phyloP scores from a whole-genome alignment of 805 yeast species.

The Yarrowia yakushimensis region DNA sequence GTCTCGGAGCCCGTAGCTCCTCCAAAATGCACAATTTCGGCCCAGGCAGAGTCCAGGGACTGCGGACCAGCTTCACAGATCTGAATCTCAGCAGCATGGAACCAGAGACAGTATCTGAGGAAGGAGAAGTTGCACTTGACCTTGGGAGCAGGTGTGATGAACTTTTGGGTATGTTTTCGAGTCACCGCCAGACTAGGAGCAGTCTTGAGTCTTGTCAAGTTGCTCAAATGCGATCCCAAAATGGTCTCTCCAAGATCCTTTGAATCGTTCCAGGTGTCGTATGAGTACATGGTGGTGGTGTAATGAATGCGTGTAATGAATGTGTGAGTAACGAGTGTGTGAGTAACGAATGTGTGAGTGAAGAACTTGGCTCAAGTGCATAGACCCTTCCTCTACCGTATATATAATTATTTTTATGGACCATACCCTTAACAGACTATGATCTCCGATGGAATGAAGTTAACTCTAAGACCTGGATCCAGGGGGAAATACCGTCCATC shows the following conservation, averaged over 20 bases:
- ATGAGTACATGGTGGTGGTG: not conserved
- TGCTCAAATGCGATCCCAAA: not conserved
- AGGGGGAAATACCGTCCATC: not conserved
- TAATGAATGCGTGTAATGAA: not conserved
- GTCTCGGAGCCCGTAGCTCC: conserved; percentile 1
- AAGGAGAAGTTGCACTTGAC: not conserved
- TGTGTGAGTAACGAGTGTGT: not conserved
- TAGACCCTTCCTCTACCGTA: not conserved
- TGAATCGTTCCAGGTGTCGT: not conserved
- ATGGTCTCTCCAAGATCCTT: conserved; percentile 1
- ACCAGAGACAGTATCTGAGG: not conserved
- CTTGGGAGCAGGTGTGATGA: conserved; percentile 1
- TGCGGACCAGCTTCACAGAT: not conserved
- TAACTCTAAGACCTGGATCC: conserved; percentile 4
- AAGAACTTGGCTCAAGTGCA: no score
- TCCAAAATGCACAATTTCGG: conserved; percentile 8
- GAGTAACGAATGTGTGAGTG: no score
- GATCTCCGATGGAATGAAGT: conserved; percentile 20
- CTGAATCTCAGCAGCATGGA: conserved; percentile 16
- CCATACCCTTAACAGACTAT: not conserved
- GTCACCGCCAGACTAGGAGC: not conserved
- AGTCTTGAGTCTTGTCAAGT: not conserved
- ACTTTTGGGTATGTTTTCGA: not conserved
- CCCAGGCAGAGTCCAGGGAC: conserved; percentile 9
- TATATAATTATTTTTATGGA: not conserved